phyloP scores from a whole-genome alignment of 257 asterid species.

The Gentiana macrophylla region DNA sequence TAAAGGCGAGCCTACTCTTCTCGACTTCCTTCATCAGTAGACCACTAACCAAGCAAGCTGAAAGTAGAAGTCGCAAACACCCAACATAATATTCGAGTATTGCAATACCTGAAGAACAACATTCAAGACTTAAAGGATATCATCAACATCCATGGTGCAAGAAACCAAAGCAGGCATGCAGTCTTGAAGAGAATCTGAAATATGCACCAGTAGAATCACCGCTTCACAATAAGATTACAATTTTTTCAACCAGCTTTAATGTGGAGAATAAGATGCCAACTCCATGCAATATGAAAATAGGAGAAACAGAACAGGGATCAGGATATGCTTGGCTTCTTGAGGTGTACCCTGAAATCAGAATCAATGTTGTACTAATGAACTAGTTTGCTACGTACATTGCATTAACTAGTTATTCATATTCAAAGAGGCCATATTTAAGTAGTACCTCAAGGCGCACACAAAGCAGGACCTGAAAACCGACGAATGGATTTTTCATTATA shows the following conservation, averaged over 20 bases:
- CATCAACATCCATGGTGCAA: slow-evolving; percentile 94
- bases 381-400: slow-evolving; percentile 4
- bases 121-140: slow-evolving; percentile 7
- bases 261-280: slow-evolving; percentile 63
- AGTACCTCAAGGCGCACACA: slow-evolving; percentile 94
- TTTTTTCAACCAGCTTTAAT: slow-evolving; percentile 61
- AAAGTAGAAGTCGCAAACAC: slow-evolving; percentile 11
- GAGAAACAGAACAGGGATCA: slow-evolving; percentile 80
- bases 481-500: slow-evolving; percentile 77
- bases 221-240: slow-evolving; percentile 48
- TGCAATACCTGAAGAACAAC: not conserved
- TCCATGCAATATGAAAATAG: slow-evolving; percentile 77
- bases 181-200: slow-evolving; percentile 51
- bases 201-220: slow-evolving; percentile 57
- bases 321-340: slow-evolving; percentile 46
- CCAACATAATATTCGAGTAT: slow-evolving; percentile 2
- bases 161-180: slow-evolving; percentile 67
- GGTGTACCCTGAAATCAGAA: slow-evolving; percentile 74
- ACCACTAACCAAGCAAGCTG: slow-evolving; percentile 99
- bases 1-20: slow-evolving; percentile 86
- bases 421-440: slow-evolving; percentile 7
- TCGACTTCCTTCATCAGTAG: slow-evolving; percentile 88
- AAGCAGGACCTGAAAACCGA: slow-evolving; percentile 81
- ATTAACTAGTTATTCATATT: not conserved
- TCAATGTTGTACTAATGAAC: slow-evolving; percentile 11